Base-by-base conservation (phyloP, 2,329 filamentous ascomycete genomes). In the Chaetomiaceae sp. region DNA sequence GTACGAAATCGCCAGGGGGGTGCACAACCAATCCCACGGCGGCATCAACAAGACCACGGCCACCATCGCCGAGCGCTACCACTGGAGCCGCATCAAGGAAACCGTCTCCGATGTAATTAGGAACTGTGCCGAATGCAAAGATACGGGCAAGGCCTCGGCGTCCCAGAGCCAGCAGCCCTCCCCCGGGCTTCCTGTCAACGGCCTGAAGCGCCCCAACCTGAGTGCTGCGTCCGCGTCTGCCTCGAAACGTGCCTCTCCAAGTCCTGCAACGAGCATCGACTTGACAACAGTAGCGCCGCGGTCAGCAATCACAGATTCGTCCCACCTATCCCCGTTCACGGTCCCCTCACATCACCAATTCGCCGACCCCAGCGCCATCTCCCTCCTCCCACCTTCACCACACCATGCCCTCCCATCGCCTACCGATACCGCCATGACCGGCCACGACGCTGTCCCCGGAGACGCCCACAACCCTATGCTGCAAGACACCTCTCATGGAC, bases 1-100 rank as follows among this genome's bases (percentile, higher is more conserved):
- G 73, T 95, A 95, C 67, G 88, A 93, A 54, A 93, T 97, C 61
- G 89, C 91, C 12, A 78, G 87, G 40, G 75, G 78, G 51, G 78
- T 91, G 33, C 93, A 99, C 69, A 75, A 82, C 51, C 69, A 73
- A 50, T 78, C 85, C 37, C 93, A 99, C 65, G 89, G 87, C 6
- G 93, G 93, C 45, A 97, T 97, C 75, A 99, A 99, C 75, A 96
- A 96, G 73, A 97, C 92, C 0, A 97, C 92, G 1, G 91, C 92
- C 17, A 86, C 84, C 17, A 96, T 99, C 62, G 89, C 92, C 10
- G 89, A 96, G 65, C 87, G 86, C 64, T 96, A 92, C 66, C 93
- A 97, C 70, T 99, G 93, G 93, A 91, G 95, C 42, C 82, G 92
- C 55, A 97, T 97, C 73, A 99, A 97, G 68, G 91, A 96, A 70